A percentile compares a stretch with the other conserved stretches of the same genome.
Conservation (phyloP, 495 filamentous ascomycete genomes). For the Amniculicola lignicola region DNA sequence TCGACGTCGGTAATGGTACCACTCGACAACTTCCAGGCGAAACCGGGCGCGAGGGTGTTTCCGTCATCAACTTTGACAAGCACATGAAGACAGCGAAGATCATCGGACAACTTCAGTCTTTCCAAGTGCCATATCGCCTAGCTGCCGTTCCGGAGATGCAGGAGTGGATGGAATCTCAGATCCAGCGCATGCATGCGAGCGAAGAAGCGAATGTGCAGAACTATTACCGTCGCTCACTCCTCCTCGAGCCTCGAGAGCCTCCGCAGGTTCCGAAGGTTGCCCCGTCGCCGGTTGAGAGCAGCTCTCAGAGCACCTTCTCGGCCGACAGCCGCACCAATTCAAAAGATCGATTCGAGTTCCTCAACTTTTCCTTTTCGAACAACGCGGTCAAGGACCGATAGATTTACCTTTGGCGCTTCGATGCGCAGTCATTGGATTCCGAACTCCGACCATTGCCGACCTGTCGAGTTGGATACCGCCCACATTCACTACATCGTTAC, state of each 20-base stretch:
- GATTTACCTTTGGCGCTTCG: constrained; percentile 5
- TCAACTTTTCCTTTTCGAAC: constrained; percentile 27
- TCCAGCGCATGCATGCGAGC: constrained; percentile 73
- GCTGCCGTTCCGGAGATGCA: constrained; percentile 84
- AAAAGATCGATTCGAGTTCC: constrained; percentile 34
- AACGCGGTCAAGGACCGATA: constrained; percentile 29
- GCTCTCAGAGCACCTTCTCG: constrained; percentile 7
- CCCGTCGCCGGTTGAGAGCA: constrained; percentile 10
- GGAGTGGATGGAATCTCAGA: constrained; percentile 85
- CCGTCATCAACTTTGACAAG: constrained; percentile 98
- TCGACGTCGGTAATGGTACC: constrained; percentile 89
- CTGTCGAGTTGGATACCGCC: too few species aligned
- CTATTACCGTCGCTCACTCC: constrained; percentile 78
- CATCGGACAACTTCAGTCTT: constrained; percentile 92
- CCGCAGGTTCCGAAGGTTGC: constrained; percentile 12
- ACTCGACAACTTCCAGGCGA: constrained; percentile 61
- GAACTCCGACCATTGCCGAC: too few species aligned
- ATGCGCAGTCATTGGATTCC: constrained; percentile 1
- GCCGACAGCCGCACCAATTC: constrained; percentile 25
- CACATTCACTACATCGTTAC: too few species aligned
- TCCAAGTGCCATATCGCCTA: constrained; percentile 92
- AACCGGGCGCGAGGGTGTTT: constrained; percentile 53
- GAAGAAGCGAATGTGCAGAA: constrained; percentile 77
- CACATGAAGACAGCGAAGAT: constrained; percentile 90
- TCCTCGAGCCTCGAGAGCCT: constrained; percentile 78